phyloP scores from a whole-genome alignment of 2,329 filamentous ascomycete genomes.

The Amesomyces nigricolor region DNA sequence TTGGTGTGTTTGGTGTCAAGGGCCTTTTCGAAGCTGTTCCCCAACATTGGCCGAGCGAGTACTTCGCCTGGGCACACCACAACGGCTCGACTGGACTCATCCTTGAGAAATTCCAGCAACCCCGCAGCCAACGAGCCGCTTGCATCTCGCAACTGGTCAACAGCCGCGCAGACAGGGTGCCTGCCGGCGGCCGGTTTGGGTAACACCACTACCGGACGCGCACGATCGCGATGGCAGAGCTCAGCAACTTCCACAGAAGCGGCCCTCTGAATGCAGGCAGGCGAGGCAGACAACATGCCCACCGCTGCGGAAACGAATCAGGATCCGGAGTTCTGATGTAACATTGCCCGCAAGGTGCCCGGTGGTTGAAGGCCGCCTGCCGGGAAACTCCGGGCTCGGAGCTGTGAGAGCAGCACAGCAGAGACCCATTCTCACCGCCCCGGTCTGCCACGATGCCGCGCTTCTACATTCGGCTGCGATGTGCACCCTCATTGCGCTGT shows the following conservation, averaged over 20 bases:
- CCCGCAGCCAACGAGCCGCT: too few species aligned
- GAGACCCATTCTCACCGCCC: constrained; percentile 13
- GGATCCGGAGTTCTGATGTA: constrained; percentile 2
- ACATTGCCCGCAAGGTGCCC: neutral
- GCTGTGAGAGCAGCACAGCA: constrained; percentile 5
- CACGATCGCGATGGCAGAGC: too few species aligned
- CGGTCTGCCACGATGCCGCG: neutral
- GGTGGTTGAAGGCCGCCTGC: neutral
- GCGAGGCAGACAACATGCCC: constrained; percentile 7
- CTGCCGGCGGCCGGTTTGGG: too few species aligned
- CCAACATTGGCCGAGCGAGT: neutral
- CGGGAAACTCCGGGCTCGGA: neutral
- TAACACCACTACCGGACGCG: too few species aligned
- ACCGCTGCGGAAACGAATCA: constrained; percentile 20
- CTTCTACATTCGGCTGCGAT: constrained; percentile 8
- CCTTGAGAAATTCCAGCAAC: too few species aligned
- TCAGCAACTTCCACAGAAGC: neutral
- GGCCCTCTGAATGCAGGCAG: neutral
- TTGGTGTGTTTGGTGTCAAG: neutral
- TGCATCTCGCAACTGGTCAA: too few species aligned
- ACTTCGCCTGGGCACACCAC: too few species aligned
- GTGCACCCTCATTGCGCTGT: constrained; percentile 2
- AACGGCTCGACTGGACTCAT: too few species aligned
- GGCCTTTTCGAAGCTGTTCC: neutral
- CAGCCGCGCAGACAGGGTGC: too few species aligned